These are phyloP conservation scores for Auriscalpium vulgare DNA, from an alignment of 768 basidiomycete genomes.

Conservation along the genomic window DNA sequence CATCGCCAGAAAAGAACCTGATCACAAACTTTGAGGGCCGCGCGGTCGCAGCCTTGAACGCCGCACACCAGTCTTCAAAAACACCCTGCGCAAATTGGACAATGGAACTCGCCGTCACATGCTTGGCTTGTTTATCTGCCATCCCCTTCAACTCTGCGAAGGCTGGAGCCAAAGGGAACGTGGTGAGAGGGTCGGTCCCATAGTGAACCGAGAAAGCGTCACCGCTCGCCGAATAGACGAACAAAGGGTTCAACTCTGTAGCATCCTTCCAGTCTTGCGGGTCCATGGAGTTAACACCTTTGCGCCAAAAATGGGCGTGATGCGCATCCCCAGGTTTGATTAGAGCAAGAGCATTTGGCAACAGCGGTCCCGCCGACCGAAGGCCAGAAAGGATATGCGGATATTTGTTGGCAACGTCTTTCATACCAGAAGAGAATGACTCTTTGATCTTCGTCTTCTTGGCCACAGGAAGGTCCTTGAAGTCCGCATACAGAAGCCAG, in stretches of 20 bases:
- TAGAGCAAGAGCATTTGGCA: slow-evolving; percentile 11
- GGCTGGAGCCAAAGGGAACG: slow-evolving; percentile 35
- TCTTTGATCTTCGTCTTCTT: not conserved
- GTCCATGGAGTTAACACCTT: slow-evolving; percentile 29
- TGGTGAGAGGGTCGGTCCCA: slow-evolving; percentile 32
- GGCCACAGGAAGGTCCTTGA: not conserved
- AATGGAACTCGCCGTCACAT: slow-evolving; percentile 27
- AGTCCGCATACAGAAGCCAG: slow-evolving; percentile 25
- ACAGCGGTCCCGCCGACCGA: slow-evolving; percentile 33
- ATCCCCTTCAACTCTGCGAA: slow-evolving; percentile 11
- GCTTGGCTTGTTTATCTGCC: slow-evolving; percentile 17
- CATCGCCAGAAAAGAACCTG: slow-evolving; percentile 35
- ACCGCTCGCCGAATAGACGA: slow-evolving; percentile 33
- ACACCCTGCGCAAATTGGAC: not conserved
- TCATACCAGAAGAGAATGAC: not conserved
- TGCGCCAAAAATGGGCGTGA: slow-evolving; percentile 31
- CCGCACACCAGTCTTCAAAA: slow-evolving; percentile 21
- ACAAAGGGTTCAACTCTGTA: slow-evolving; percentile 37
- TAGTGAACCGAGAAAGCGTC: slow-evolving; percentile 35
- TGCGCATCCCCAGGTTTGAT: slow-evolving; percentile 8
- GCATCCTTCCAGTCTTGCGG: slow-evolving; percentile 14
- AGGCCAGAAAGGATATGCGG: not conserved
- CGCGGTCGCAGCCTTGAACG: slow-evolving; percentile 14
- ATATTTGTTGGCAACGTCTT: not conserved
- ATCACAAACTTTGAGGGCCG: slow-evolving; percentile 18